These are phyloP conservation scores for Boechera retrofracta DNA, from an alignment of 345 rosid genomes.

Conservation along the genomic window DNA sequence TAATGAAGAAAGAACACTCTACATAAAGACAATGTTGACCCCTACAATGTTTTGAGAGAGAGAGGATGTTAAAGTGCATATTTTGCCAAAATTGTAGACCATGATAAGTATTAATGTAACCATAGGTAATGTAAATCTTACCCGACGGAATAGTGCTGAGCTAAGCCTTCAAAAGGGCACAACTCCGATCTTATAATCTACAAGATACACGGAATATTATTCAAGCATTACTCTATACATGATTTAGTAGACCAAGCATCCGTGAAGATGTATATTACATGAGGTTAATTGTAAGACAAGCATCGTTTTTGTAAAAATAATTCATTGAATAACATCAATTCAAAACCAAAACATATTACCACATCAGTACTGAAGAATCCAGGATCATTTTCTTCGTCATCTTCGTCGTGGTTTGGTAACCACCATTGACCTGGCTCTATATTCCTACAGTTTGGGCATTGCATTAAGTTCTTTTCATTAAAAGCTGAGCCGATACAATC, in stretches of 20 bases:
- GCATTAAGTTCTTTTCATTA: not conserved
- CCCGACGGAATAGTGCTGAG: not conserved
- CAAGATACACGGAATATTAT: slow-evolving; percentile 5
- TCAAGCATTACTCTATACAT: not conserved
- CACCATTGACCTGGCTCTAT: slow-evolving; percentile 22
- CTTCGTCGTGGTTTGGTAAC: not conserved
- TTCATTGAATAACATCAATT: not conserved
- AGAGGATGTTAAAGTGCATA: not conserved
- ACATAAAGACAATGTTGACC: not conserved
- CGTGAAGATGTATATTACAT: not conserved
- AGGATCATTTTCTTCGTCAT: not conserved
- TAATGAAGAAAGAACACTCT: not conserved
- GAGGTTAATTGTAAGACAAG: not conserved
- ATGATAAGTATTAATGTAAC: not conserved
- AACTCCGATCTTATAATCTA: not conserved
- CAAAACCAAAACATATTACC: not conserved
- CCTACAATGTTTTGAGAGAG: slow-evolving; percentile 7
- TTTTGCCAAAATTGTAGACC: not conserved
- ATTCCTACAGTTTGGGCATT: slow-evolving; percentile 16
- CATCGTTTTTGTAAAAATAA: not conserved
- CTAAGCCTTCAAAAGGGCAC: not conserved
- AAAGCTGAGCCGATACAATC: slow-evolving; percentile 5
- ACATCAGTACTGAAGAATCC: not conserved
- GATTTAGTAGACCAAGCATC: not conserved
- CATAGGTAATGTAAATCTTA: not conserved